phyloP scores from a whole-genome alignment of 768 basidiomycete genomes.

The Gloeopeniophorella convolvens region DNA sequence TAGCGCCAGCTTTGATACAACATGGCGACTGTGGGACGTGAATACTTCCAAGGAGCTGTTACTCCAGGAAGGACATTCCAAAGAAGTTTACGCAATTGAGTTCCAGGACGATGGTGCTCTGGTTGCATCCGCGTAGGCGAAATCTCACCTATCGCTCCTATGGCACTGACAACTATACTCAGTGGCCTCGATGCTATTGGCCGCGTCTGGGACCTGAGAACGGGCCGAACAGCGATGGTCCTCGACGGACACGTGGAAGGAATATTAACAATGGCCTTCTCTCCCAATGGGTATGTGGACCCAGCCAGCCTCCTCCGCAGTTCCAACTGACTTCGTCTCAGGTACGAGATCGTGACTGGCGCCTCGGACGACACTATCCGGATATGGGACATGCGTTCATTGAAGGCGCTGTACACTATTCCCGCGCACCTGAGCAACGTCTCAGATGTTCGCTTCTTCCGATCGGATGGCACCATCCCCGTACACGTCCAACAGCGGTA shows the following conservation, averaged over 20 bases:
- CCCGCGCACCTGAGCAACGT: constrained; percentile 95
- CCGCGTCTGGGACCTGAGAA: constrained; percentile 93
- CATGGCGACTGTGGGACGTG: constrained; percentile 97
- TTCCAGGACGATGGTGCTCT: constrained; percentile 95
- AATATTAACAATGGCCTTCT: constrained; percentile 87
- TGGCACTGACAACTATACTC: constrained; percentile 9
- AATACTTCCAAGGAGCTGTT: constrained; percentile 73
- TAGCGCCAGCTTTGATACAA: constrained; percentile 94
- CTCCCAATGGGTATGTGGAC: constrained; percentile 80
- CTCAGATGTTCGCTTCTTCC: constrained; percentile 93
- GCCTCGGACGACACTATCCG: constrained; percentile 96
- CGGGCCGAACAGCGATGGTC: constrained; percentile 95
- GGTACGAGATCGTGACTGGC: constrained; percentile 96
- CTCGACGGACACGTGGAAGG: constrained; percentile 94
- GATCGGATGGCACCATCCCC: constrained; percentile 46
- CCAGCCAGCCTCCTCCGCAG: neutral
- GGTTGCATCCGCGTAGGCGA: constrained; percentile 80
- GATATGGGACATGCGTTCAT: constrained; percentile 96
- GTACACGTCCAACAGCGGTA: constrained; percentile 26
- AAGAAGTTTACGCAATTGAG: constrained; percentile 93
- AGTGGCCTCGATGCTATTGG: constrained; percentile 97
- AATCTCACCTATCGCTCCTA: neutral
- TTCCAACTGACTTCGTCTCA: constrained; percentile 28
- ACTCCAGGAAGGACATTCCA: constrained; percentile 94
- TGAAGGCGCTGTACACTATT: constrained; percentile 91